These are phyloP conservation scores for Trichoderma sp. DNA, from an alignment of 2,329 filamentous ascomycete species.

Conservation along the genomic window DNA sequence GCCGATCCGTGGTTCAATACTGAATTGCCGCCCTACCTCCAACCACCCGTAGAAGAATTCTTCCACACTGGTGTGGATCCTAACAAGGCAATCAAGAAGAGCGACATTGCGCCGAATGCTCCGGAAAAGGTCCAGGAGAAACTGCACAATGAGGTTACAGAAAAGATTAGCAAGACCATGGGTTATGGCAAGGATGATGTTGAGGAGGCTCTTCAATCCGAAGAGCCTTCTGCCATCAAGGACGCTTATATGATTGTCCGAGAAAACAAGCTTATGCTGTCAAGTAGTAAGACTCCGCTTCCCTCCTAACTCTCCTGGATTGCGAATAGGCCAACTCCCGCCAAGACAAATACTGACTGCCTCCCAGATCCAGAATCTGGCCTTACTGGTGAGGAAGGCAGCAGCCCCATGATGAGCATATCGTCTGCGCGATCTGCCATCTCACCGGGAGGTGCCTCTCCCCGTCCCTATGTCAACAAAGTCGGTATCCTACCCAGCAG, in stretches of 20 bases:
- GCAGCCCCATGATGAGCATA: constrained; percentile 59
- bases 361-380: constrained; percentile 39
- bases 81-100: constrained; percentile 84
- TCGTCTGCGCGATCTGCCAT: constrained; percentile 59
- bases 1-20: constrained; percentile 92
- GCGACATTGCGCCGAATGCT: constrained; percentile 78
- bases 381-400: constrained; percentile 47
- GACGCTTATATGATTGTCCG: constrained; percentile 98
- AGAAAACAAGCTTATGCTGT: constrained; percentile 97
- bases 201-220: constrained; percentile 86
- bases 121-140: constrained; percentile 81
- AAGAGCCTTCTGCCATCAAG: constrained; percentile 97
- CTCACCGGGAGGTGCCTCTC: constrained; percentile 53
- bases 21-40: constrained; percentile 83
- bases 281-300: constrained; percentile 71
- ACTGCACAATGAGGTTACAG: constrained; percentile 87
- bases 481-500: constrained; percentile 91
- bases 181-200: constrained; percentile 95
- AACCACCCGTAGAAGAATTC: constrained; percentile 87
- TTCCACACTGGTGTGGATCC: constrained; percentile 92
- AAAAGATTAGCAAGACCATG: constrained; percentile 97
- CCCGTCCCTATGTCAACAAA: constrained; percentile 72
- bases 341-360: constrained; percentile 39
- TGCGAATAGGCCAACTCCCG: constrained; percentile 30
- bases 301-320: constrained; percentile 31